A percentile compares a stretch with the other conserved stretches of the same genome.
phyloP scores from a whole-genome alignment of 129 eudicot genomes.

The Centella asiatica region DNA sequence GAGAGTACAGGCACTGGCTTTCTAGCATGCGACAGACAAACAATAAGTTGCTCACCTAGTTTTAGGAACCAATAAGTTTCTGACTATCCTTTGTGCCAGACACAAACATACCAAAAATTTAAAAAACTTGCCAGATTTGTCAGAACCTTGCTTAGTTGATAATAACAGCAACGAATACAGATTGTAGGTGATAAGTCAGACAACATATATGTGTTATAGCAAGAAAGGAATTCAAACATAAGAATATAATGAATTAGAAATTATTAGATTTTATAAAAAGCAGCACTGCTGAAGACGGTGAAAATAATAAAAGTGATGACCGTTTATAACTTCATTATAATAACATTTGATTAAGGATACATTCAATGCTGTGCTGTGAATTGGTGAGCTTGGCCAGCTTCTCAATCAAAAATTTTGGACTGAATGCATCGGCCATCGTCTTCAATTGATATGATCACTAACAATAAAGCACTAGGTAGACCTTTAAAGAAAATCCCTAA shows the following conservation, averaged over 20 bases:
- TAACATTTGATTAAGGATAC: slow-evolving; percentile 58
- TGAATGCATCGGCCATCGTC: slow-evolving; percentile 71
- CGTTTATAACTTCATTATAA: too few species aligned
- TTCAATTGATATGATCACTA: slow-evolving; percentile 13
- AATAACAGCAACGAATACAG: neutral
- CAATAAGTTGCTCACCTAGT: neutral
- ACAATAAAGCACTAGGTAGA: slow-evolving; percentile 12
- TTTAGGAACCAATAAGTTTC: too few species aligned
- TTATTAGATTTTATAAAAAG: too few species aligned
- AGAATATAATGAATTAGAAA: too few species aligned
- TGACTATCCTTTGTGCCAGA: too few species aligned
- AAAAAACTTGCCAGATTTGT: neutral
- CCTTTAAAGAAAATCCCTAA: slow-evolving; percentile 30
- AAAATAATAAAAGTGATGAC: too few species aligned
- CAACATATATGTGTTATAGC: neutral
- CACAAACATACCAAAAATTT: too few species aligned
- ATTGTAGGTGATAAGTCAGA: neutral
- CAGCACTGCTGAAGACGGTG: too few species aligned
- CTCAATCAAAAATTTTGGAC: slow-evolving; percentile 74
- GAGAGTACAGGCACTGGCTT: neutral
- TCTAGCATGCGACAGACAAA: slow-evolving; percentile 1
- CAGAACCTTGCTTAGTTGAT: neutral
- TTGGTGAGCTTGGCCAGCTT: slow-evolving; percentile 84
- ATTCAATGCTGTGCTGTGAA: slow-evolving; percentile 95
- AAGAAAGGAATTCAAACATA: neutral